phyloP scores from a whole-genome alignment of 768 basidiomycete genomes.

The Rhizopogon salebrosus region DNA sequence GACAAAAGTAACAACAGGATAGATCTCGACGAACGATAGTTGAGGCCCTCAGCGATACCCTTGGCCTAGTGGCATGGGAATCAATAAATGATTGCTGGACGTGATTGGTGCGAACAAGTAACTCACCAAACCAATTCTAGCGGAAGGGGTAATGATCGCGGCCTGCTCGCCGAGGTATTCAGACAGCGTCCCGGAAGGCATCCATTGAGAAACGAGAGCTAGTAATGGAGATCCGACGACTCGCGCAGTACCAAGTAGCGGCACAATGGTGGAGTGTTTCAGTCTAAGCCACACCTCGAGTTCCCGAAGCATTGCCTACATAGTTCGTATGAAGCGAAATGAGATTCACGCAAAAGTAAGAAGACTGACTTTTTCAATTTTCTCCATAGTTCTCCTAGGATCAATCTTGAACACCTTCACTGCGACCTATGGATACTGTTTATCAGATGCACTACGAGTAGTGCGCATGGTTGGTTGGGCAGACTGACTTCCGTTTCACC shows the following conservation, averaged over 20 bases:
- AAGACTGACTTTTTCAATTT: not conserved
- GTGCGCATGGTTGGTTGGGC: too few species aligned
- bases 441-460: not conserved
- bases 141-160: too few species aligned
- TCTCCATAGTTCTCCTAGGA: not conserved
- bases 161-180: too few species aligned
- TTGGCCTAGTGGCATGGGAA: slow-evolving; percentile 3
- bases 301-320: slow-evolving; percentile 3
- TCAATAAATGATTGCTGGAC: not conserved
- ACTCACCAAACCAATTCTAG: not conserved
- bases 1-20: too few species aligned
- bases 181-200: too few species aligned
- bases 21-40: too few species aligned
- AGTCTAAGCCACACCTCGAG: slow-evolving; percentile 15
- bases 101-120: not conserved
- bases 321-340: not conserved
- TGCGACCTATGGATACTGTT: too few species aligned
- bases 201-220: too few species aligned
- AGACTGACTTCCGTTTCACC: too few species aligned
- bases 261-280: slow-evolving; percentile 13
- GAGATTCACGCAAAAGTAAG: not conserved
- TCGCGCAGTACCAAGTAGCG: slow-evolving; percentile 10
- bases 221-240: not conserved
- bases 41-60: too few species aligned
- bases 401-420: too few species aligned